A percentile compares a stretch with the other conserved stretches of the same genome.
These are phyloP conservation scores for Fraxinus nigra DNA, from an alignment of 305 asterid genomes.

Conservation along the genomic window DNA sequence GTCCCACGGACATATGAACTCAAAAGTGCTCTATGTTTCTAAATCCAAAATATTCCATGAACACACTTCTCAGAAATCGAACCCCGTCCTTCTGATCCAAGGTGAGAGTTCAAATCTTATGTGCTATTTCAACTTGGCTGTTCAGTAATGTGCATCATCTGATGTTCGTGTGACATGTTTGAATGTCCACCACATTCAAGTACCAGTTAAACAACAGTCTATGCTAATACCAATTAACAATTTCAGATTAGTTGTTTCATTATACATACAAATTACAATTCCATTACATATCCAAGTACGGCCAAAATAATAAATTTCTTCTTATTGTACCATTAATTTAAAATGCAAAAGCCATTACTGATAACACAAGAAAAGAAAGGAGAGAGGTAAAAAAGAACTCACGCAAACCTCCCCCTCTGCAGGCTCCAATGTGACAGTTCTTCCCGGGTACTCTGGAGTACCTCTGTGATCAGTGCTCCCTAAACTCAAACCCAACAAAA, in stretches of 20 bases:
- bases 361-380: not conserved
- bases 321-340: not conserved
- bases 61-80: not conserved
- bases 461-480: conserved; percentile 99
- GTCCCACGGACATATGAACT: not conserved
- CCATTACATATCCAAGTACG: not conserved
- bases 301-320: not conserved
- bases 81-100: not conserved
- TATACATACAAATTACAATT: not conserved
- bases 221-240: not conserved
- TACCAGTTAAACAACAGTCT: not conserved
- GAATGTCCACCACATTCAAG: not conserved
- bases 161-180: not conserved
- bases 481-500: conserved; percentile 7
- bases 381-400: conserved; percentile 19
- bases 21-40: not conserved
- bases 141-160: not conserved
- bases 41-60: not conserved
- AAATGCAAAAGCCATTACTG: not conserved
- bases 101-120: not conserved
- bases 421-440: conserved; percentile 91
- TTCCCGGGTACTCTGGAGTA: conserved; percentile 85
- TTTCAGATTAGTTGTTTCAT: not conserved
- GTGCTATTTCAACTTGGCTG: not conserved
- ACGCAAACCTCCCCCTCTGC: conserved; percentile 80